Evolutionary conservation across 805 yeast species (phyloP), one percentile per base, ranked within the genome.

Genomic region (Candida rishiriensis): DNA sequence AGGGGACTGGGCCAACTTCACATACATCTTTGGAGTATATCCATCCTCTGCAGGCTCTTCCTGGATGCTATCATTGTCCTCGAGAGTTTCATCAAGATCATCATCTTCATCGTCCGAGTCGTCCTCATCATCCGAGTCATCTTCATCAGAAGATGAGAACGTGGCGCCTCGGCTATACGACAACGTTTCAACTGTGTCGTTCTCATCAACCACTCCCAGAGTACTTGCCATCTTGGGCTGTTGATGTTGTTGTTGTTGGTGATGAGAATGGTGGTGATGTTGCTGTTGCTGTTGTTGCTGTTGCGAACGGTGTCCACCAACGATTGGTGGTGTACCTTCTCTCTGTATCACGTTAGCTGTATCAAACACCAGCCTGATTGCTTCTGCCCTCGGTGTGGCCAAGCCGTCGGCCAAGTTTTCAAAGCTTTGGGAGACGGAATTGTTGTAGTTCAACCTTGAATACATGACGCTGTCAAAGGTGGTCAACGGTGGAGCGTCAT

Each of bases 361-460:
- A 48, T 65, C 68, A 47, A 66, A 66, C 29, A 66, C 70, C 40
- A 65, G 46, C 41, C 56, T 55, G 40, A 66, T 66, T n/a, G 68
- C 68, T 40, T 65, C 69, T 12, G 66, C 70, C 40, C 71, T 56
- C 15, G 71, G 71, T 3, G 70, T 65, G 13, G 57, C 43, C 31
- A 57, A 48, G 11, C 54, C 57, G 40, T 56, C 60, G 5, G 46
- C 46, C n/a, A 54, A 41, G 26, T 48, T 44, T 15, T 54, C 56
- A 41, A 52, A 52, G 46, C 54, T 56, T 50, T 41, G 47, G 50
- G 44, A 59, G 49, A 44, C 55, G 46, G 13, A 36, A 29, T 47
- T 55, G 34, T 54, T 58, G 36, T 57, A 53, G 42, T 59, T 62
- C 48, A 64, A 58, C 18, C 54, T 58, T 16, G 56, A 43, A 45